Evolutionary conservation across 2,329 filamentous ascomycete genomes (phyloP).

Genomic region (Fusarium sp.): DNA sequence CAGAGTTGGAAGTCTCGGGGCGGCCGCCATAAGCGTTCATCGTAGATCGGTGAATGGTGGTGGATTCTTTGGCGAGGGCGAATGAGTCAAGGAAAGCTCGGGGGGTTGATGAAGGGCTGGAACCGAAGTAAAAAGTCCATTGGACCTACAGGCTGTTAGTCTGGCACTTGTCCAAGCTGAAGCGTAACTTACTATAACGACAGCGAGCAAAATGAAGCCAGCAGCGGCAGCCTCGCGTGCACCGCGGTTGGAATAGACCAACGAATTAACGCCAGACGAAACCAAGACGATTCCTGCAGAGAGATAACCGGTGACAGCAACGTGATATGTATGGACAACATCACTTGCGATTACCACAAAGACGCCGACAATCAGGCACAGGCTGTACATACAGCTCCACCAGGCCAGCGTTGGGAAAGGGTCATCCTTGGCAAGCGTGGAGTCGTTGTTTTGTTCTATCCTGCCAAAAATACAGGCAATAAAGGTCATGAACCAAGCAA

Average conservation of each 20-base stretch:
- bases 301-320: conserved; percentile 90
- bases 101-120: conserved; percentile 84
- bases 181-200: conserved; percentile 80
- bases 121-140: conserved; percentile 99
- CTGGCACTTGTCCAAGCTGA: neutral
- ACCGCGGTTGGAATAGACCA: conserved; percentile 80
- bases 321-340: conserved; percentile 86
- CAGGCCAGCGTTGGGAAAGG: conserved; percentile 87
- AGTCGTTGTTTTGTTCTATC: conserved; percentile 56
- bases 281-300: conserved; percentile 85
- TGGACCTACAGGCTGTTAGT: conserved; percentile 72
- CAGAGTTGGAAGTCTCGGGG: conserved; percentile 84
- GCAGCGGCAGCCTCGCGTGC: conserved; percentile 88
- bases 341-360: conserved; percentile 87
- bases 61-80: conserved; percentile 87
- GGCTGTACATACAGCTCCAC: conserved; percentile 89
- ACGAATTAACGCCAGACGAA: conserved; percentile 84
- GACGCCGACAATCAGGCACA: conserved; percentile 84
- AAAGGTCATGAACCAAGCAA: conserved; percentile 95
- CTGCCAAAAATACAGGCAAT: conserved; percentile 83
- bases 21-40: conserved; percentile 82
- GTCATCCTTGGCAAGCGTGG: conserved; percentile 26
- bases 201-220: conserved; percentile 92
- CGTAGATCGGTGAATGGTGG: conserved; percentile 73
- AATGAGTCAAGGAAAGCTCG: conserved; percentile 96